Conservation (phyloP, 2,329 filamentous ascomycete species). For the Chlorencoelia australis region DNA sequence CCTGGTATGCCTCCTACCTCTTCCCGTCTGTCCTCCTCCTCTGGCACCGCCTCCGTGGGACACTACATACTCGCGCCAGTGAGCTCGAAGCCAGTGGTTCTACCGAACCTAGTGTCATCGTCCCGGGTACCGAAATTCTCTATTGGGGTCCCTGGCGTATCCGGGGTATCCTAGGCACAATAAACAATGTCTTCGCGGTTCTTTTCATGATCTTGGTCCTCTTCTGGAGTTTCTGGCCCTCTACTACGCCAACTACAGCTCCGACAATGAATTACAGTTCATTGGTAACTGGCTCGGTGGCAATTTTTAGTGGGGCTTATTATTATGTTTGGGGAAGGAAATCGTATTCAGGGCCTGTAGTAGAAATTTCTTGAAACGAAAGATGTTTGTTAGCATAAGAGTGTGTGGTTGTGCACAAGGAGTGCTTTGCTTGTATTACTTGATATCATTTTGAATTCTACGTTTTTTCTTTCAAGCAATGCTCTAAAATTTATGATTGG, state of each 20-base stretch:
- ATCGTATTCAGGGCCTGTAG: background rate
- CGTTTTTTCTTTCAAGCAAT: too few relatives aligned
- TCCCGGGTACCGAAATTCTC: background rate
- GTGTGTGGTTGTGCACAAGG: too few relatives aligned
- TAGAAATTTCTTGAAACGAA: too few relatives aligned
- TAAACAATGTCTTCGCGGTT: conserved; percentile 4
- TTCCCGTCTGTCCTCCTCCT: conserved; percentile 29
- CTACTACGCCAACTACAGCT: background rate
- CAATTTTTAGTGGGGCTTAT: background rate
- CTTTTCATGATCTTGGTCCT: conserved; percentile 4
- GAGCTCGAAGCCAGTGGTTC: background rate
- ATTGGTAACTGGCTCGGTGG: background rate
- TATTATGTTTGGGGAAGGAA: background rate
- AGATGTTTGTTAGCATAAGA: too few relatives aligned
- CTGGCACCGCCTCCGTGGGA: conserved; percentile 26
- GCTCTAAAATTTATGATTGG: too few relatives aligned
- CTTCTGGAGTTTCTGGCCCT: conserved; percentile 6
- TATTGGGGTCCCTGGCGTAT: conserved; percentile 5
- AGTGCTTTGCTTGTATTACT: too few relatives aligned
- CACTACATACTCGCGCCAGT: background rate
- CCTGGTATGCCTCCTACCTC: conserved; percentile 40
- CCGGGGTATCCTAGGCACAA: background rate
- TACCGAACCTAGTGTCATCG: background rate
- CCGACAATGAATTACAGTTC: conserved; percentile 6
- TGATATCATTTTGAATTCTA: too few relatives aligned